phyloP scores from a whole-genome alignment of 176 grass and related monocot genomes.

The Leersia perrieri region DNA sequence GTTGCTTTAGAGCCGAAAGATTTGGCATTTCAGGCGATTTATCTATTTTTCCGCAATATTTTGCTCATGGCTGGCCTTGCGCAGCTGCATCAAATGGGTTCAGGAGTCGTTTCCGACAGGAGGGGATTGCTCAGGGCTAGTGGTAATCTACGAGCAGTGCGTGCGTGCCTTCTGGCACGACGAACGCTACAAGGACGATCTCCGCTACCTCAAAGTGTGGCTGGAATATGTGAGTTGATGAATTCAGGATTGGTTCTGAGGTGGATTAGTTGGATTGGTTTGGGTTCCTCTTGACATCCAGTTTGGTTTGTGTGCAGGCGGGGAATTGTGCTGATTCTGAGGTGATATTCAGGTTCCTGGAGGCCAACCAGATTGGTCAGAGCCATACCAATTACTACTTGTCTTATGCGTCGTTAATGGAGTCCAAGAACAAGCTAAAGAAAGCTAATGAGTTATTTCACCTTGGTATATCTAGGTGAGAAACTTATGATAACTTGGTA shows the following conservation, averaged over 20 bases:
- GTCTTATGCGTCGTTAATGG: conserved; percentile 61
- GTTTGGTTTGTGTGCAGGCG: conserved; percentile 58
- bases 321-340: conserved; percentile 73
- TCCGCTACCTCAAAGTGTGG: conserved; percentile 98
- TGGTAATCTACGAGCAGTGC: conserved; percentile 97
- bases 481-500: not conserved
- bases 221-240: conserved; percentile 79
- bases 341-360: conserved; percentile 74
- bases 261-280: not conserved
- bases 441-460: conserved; percentile 78
- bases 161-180: conserved; percentile 88
- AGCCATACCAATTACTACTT: conserved; percentile 69
- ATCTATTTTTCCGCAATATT: not conserved
- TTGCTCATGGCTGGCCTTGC: conserved; percentile 1
- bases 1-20: not conserved
- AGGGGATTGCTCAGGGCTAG: conserved; percentile 77
- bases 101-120: conserved; percentile 92
- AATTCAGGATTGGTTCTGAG: not conserved
- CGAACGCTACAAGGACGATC: conserved; percentile 73
- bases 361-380: conserved; percentile 82
- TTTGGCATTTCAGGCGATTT: not conserved
- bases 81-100: conserved; percentile 95
- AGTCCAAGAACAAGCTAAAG: conserved; percentile 78
- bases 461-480: conserved; percentile 88
- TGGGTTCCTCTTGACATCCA: not conserved